Evolutionary conservation across 768 basidiomycete species (phyloP).

Genomic region (Rhizopogon vinicolor): DNA sequence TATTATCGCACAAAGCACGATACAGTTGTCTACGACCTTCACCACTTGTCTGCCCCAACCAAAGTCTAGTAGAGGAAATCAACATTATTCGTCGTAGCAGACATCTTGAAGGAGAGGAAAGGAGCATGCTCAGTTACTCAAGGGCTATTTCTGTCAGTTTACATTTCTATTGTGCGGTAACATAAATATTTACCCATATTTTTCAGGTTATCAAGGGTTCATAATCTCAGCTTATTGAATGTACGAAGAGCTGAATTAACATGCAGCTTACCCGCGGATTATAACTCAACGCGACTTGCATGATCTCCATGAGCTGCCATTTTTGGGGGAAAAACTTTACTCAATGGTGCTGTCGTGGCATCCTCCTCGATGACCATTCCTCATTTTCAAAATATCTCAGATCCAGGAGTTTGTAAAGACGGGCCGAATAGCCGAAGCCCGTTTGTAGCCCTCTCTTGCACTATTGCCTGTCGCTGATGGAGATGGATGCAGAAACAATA

Average conservation of each 20-base stretch:
- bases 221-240: not conserved
- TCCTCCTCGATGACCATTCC: not conserved
- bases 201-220: slow-evolving; percentile 45
- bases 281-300: slow-evolving; percentile 35
- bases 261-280: slow-evolving; percentile 42
- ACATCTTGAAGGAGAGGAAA: slow-evolving; percentile 60
- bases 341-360: slow-evolving; percentile 36
- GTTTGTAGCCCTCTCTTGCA: slow-evolving; percentile 27
- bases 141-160: slow-evolving; percentile 63
- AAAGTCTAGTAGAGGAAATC: slow-evolving; percentile 54
- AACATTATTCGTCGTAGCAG: slow-evolving; percentile 53
- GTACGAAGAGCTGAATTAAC: not conserved
- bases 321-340: slow-evolving; percentile 45
- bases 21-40: slow-evolving; percentile 62
- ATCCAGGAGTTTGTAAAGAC: slow-evolving; percentile 56
- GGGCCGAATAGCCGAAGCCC: slow-evolving; percentile 56
- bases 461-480: not conserved
- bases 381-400: slow-evolving; percentile 26
- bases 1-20: slow-evolving; percentile 26
- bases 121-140: slow-evolving; percentile 68
- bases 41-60: slow-evolving; percentile 67
- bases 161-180: not conserved
- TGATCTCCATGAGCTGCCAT: slow-evolving; percentile 38
- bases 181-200: slow-evolving; percentile 1
- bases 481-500: slow-evolving; percentile 37